A percentile compares a stretch with the other conserved stretches of the same genome.
Conservation (phyloP, 345 rosid species). For the Gossypium thurberi region DNA sequence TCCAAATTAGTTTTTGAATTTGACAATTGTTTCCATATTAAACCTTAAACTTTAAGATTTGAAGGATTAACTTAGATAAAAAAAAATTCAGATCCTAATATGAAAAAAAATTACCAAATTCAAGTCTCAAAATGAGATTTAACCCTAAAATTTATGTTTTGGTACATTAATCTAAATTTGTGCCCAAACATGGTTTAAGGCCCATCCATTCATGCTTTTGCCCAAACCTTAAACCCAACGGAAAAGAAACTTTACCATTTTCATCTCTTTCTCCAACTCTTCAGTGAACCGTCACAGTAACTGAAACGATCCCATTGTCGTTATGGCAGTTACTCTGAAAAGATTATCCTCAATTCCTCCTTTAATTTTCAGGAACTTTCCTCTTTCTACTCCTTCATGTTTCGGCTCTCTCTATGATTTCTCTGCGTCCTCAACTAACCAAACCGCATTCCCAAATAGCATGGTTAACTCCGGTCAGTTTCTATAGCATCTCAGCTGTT, state of each 20-base stretch:
- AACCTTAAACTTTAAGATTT: too few species aligned
- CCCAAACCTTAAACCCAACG: neutral
- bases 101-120: too few species aligned
- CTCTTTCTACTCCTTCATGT: neutral
- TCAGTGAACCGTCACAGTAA: neutral
- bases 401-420: neutral
- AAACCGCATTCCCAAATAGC: neutral
- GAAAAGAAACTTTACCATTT: neutral
- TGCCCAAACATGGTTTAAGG: neutral
- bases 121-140: neutral
- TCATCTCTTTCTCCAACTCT: neutral
- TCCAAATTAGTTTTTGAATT: too few species aligned
- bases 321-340: slow-evolving; percentile 7
- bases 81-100: too few species aligned
- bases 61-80: too few species aligned
- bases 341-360: neutral
- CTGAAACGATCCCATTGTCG: neutral
- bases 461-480: neutral
- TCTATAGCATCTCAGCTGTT: neutral
- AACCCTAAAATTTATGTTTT: neutral
- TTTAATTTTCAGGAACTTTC: neutral
- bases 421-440: slow-evolving; percentile 9
- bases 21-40: too few species aligned
- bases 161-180: too few species aligned
- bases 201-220: neutral